Percentiles rank a stretch among this genome's conserved stretches.
Evolutionary conservation across 177 flowering plant genomes (phyloP).

Genomic region (Tripterygium wilfordii): DNA sequence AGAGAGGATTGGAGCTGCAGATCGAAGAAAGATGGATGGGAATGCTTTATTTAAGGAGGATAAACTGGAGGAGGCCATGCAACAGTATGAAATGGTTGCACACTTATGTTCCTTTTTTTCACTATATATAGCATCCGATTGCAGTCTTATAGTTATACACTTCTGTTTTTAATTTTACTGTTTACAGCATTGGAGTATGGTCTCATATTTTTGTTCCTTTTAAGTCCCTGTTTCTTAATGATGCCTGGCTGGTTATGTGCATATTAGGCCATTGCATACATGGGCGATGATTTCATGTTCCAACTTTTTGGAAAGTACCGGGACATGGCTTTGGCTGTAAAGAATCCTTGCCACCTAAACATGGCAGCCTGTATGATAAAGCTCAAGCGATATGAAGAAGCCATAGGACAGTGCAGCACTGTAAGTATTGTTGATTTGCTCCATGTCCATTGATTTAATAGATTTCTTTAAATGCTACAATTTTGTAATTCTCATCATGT

Average conservation of each 20-base stretch:
- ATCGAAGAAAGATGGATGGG: slow-evolving; percentile 89
- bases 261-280: slow-evolving; percentile 86
- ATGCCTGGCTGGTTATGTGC: slow-evolving; percentile 9
- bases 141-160: too few species aligned
- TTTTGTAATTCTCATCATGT: too few species aligned
- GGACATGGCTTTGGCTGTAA: slow-evolving; percentile 96
- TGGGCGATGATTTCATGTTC: slow-evolving; percentile 99
- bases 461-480: too few species aligned
- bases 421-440: too few species aligned
- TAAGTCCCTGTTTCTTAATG: background rate
- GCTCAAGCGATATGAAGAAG: slow-evolving; percentile 85
- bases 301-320: slow-evolving; percentile 87
- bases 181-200: too few species aligned
- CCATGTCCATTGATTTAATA: too few species aligned
- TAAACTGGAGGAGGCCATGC: slow-evolving; percentile 94
- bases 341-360: slow-evolving; percentile 96
- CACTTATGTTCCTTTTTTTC: slow-evolving; percentile 8
- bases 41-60: slow-evolving; percentile 83
- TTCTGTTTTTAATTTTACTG: too few species aligned
- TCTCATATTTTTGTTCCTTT: background rate
- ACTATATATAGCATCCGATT: too few species aligned
- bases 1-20: slow-evolving; percentile 93
- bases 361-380: slow-evolving; percentile 89
- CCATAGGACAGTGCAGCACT: slow-evolving; percentile 78
- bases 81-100: slow-evolving; percentile 95